Evolutionary conservation across 306 rosid species (phyloP), one percentile per base, ranked within the genome.

Genomic region (Cyamopsis tetragonoloba): DNA sequence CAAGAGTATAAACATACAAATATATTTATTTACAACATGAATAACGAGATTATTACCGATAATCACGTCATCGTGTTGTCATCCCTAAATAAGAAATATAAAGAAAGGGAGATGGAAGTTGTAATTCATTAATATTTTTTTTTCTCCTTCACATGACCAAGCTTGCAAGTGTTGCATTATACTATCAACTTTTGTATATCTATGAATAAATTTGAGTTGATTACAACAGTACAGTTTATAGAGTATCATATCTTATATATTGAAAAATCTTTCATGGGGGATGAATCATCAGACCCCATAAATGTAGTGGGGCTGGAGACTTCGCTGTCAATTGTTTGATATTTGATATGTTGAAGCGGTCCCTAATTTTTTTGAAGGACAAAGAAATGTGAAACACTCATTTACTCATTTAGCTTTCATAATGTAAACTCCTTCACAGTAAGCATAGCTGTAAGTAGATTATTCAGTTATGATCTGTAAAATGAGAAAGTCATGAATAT

Each of bases 221-320:
- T n/a, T n/a, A n/a, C n/a, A n/a, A n/a, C n/a, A n/a, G n/a, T n/a
- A n/a, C n/a, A n/a, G n/a, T n/a, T n/a, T n/a, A n/a, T n/a, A n/a
- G 47, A 37, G 17, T 13, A 23, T 39, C 64, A 31, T 27, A n/a
- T n/a, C n/a, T n/a, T n/a, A n/a, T n/a, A 46, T 6, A 32, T 53
- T 32, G 53, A 62, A 48, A 69, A 46, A 23, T 41, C 51, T 10
- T 51, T 71, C 32, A n/a, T 43, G 31, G 6, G n/a, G 31, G 28
- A 51, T 46, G 74, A 50, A 10, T 60, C 63, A 76, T 71, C 64
- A 27, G 22, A 22, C 46, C 34, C 30, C 31, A 66, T 37, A 50
- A 58, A 60, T 63, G 63, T 44, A 34, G n/a, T 35, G 43, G 62
- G 13, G 39, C 24, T 20, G 61, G n/a, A 51, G 39, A 66, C 59